A percentile compares a stretch with the other conserved stretches of the same genome.
phyloP scores from a whole-genome alignment of 176 grass and related monocot genomes.

The Musa itinerans region DNA sequence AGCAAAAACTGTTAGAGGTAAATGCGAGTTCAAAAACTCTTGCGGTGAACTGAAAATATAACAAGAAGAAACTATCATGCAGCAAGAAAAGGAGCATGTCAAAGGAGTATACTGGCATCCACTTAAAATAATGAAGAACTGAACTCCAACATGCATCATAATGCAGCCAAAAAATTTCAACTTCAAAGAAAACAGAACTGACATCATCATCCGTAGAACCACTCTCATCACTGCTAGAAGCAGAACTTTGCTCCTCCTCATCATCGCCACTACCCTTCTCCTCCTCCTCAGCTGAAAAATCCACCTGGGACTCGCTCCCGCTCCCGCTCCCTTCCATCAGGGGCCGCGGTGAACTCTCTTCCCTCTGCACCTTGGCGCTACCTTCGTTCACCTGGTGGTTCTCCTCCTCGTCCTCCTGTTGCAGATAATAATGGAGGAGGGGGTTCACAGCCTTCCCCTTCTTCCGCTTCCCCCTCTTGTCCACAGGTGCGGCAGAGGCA shows the following conservation, averaged over 20 bases:
- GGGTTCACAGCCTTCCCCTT: conserved; percentile 43
- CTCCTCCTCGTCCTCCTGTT: conserved; percentile 34
- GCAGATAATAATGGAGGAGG: conserved; percentile 65
- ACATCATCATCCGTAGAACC: conserved; percentile 30
- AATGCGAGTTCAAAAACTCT: too few relatives aligned
- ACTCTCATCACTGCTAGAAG: conserved; percentile 12
- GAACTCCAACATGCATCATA: too few relatives aligned
- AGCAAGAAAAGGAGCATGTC: too few relatives aligned
- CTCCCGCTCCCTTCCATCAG: too few relatives aligned
- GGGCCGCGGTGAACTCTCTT: too few relatives aligned
- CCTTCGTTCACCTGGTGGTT: conserved; percentile 14
- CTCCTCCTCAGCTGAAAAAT: conserved; percentile 2
- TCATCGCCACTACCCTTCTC: conserved; percentile 23
- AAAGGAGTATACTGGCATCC: too few relatives aligned
- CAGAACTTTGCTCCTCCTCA: conserved; percentile 38
- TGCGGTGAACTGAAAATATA: too few relatives aligned
- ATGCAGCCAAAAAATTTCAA: not conserved
- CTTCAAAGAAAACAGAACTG: conserved; percentile 9
- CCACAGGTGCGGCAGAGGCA: conserved; percentile 40
- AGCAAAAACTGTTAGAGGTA: too few relatives aligned
- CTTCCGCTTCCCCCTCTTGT: conserved; percentile 59
- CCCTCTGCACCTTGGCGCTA: conserved; percentile 15
- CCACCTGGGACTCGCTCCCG: not conserved
- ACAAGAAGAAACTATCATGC: too few relatives aligned
- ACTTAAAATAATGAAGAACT: too few relatives aligned